Percentiles rank a stretch among this genome's conserved stretches.
Evolutionary conservation across 441 rosid genomes (phyloP).

Genomic region (Populus hybrid): DNA sequence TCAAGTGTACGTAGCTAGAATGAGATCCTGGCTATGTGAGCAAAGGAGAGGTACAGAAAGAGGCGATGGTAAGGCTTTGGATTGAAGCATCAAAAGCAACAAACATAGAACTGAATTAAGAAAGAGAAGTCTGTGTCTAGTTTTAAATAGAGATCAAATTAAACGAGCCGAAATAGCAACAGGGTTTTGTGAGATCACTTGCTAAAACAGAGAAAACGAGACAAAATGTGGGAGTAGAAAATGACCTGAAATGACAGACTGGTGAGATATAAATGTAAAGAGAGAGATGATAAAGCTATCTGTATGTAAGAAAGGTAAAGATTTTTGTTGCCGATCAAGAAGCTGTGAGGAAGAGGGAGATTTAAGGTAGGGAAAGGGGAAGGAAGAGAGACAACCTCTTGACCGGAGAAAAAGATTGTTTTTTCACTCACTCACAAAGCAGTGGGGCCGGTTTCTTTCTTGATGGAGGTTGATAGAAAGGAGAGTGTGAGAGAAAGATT

Average conservation of each 20-base stretch:
- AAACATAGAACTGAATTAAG: neutral
- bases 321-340: conserved; percentile 17
- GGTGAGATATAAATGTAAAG: neutral
- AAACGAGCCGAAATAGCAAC: neutral
- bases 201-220: neutral
- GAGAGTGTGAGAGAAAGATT: neutral
- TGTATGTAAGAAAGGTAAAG: neutral
- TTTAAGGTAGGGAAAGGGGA: conserved; percentile 23
- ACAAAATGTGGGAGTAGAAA: neutral
- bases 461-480: no score
- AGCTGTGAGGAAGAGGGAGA: conserved; percentile 38
- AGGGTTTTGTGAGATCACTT: neutral
- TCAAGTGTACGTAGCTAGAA: neutral
- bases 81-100: neutral
- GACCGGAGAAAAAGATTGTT: neutral
- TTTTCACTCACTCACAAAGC: neutral
- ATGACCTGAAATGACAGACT: neutral
- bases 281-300: neutral
- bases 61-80: neutral
- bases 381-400: conserved; percentile 15
- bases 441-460: neutral
- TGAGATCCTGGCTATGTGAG: neutral
- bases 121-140: neutral
- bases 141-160: neutral
- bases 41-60: conserved; percentile 2